These are phyloP conservation scores for Aspergillus floridensis DNA, from an alignment of 2,329 filamentous ascomycete species.

Conservation along the genomic window DNA sequence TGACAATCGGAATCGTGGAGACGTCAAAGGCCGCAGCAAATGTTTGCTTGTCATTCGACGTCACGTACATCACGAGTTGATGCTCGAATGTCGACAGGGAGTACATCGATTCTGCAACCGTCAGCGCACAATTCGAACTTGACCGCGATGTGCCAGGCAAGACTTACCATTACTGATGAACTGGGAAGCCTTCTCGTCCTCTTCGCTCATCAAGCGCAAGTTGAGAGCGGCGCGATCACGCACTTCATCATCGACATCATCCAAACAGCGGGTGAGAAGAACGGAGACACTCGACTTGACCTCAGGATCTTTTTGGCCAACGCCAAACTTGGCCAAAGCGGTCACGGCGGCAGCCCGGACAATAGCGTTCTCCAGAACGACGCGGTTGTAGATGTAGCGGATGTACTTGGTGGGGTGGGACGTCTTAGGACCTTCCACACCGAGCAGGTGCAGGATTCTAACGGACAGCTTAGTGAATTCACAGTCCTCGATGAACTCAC, in stretches of 20 bases:
- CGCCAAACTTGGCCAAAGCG: conserved; percentile 93
- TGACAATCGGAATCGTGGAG: conserved; percentile 85
- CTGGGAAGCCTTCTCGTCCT: conserved; percentile 77
- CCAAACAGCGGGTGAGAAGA: conserved; percentile 85
- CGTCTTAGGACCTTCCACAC: conserved; percentile 91
- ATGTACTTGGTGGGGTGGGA: conserved; percentile 97
- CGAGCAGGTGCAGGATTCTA: conserved; percentile 88
- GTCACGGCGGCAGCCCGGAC: conserved; percentile 94
- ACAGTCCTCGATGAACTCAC: conserved; percentile 99
- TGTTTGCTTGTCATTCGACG: conserved; percentile 80
- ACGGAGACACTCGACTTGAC: conserved; percentile 95
- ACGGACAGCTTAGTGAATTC: conserved; percentile 98
- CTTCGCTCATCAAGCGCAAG: conserved; percentile 85
- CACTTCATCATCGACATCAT: conserved; percentile 97
- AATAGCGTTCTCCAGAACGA: conserved; percentile 94
- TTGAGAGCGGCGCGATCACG: conserved; percentile 93
- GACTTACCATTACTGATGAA: conserved; percentile 87
- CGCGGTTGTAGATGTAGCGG: conserved; percentile 97
- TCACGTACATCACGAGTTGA: conserved; percentile 96
- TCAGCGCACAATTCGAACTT: conserved; percentile 20
- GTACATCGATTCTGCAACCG: conserved; percentile 77
- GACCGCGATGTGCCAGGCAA: background rate
- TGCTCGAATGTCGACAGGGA: conserved; percentile 94
- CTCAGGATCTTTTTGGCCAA: conserved; percentile 92
- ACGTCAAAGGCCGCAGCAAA: conserved; percentile 89